phyloP scores from a whole-genome alignment of 192 early-diverging fungal genomes.

The Gigaspora rosea region DNA sequence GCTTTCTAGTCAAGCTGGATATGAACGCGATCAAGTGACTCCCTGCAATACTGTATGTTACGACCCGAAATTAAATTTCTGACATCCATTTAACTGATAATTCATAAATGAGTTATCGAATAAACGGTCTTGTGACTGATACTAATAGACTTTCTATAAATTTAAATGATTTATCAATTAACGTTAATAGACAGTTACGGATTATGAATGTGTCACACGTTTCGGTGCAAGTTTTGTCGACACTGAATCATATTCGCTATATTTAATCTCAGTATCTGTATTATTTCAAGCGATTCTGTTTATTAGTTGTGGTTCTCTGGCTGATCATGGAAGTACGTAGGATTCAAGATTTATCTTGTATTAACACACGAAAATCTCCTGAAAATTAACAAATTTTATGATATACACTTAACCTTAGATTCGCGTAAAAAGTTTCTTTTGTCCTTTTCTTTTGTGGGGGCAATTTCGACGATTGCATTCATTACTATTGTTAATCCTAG shows the following conservation, averaged over 20 bases:
- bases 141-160: neutral
- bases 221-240: conserved; percentile 39
- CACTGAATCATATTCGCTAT: conserved; percentile 43
- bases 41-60: neutral
- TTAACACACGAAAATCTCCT: neutral
- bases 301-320: conserved; percentile 48
- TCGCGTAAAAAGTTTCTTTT: conserved; percentile 48
- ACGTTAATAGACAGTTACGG: neutral
- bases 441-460: conserved; percentile 43
- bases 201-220: conserved; percentile 36
- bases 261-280: conserved; percentile 44
- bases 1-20: neutral
- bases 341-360: neutral
- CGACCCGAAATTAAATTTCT: neutral
- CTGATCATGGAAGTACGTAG: conserved; percentile 46
- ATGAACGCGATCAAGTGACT: neutral
- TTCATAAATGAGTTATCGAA: too few species aligned
- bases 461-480: conserved; percentile 41
- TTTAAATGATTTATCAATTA: neutral
- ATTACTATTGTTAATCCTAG: conserved; percentile 29
- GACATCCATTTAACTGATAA: neutral
- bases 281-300: conserved; percentile 50
- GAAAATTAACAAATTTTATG: neutral
- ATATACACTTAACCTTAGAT: conserved; percentile 25
- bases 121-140: too few species aligned